A percentile compares a stretch with the other conserved stretches of the same genome.
phyloP scores from a whole-genome alignment of 352 stramenopile genomes.

The Plasmopara viticola region DNA sequence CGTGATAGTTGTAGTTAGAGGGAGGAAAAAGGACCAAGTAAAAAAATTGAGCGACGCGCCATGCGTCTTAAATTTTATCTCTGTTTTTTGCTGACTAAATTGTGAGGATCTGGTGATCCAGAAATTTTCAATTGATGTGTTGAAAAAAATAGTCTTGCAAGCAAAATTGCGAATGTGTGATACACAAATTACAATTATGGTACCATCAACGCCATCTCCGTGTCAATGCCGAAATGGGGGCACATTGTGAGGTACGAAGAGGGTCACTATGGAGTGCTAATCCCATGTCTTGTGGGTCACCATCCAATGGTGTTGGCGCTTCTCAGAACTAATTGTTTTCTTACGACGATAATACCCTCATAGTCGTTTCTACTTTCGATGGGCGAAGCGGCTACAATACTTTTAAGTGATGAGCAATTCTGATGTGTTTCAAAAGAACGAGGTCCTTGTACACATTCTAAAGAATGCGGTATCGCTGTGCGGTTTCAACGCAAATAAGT shows the following conservation, averaged over 20 bases:
- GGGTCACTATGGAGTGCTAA: slow-evolving; percentile 51
- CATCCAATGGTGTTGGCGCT: slow-evolving; percentile 81
- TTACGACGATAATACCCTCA: slow-evolving; percentile 9
- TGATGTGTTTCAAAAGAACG: slow-evolving; percentile 13
- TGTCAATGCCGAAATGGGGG: slow-evolving; percentile 58
- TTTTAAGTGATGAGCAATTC: slow-evolving; percentile 58
- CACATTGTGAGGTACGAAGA: slow-evolving; percentile 91
- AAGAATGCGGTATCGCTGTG: slow-evolving; percentile 53
- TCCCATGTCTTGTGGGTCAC: slow-evolving; percentile 75
- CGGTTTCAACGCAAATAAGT: slow-evolving; percentile 56
- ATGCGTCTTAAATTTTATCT: no score
- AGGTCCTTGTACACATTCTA: slow-evolving; percentile 34
- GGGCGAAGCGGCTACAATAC: slow-evolving; percentile 46
- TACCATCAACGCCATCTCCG: slow-evolving; percentile 82
- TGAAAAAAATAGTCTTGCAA: no score
- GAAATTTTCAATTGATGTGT: no score
- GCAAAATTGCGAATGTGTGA: no score
- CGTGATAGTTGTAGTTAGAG: no score
- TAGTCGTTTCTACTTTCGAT: slow-evolving; percentile 43
- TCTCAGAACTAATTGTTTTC: slow-evolving; percentile 24
- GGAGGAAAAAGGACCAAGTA: no score
- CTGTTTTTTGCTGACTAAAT: no score
- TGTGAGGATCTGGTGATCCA: no score
- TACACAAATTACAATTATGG: slow-evolving; percentile 6
- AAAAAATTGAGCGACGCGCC: no score